Evolutionary conservation across 179 eudicot species (phyloP).

Genomic region (Beta macrorhiza): DNA sequence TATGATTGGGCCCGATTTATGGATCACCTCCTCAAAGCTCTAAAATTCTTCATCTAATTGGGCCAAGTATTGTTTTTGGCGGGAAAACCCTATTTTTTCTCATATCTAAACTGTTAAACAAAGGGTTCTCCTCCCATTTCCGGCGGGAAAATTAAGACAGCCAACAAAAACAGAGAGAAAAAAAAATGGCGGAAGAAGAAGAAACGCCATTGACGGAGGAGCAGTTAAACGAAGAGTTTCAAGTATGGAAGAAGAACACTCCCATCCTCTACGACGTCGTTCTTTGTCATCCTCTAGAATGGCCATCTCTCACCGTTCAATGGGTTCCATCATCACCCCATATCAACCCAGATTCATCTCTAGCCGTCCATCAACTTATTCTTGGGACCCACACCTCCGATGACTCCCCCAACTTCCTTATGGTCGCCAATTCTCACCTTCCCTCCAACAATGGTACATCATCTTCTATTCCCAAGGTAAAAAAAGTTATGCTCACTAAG

Average conservation of each 20-base stretch:
- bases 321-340: conserved; percentile 61
- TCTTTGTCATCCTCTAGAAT: conserved; percentile 64
- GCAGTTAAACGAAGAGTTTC: conserved; percentile 66
- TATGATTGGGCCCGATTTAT: too few relatives aligned
- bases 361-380: conserved; percentile 56
- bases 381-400: conserved; percentile 94
- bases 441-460: conserved; percentile 35
- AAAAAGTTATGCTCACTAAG: conserved; percentile 17
- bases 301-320: conserved; percentile 96
- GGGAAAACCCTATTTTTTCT: conserved; percentile 27
- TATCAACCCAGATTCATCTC: conserved; percentile 35
- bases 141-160: conserved; percentile 23
- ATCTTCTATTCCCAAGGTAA: conserved; percentile 55
- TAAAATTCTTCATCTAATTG: background rate
- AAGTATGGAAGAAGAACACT: conserved; percentile 91
- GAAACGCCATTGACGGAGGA: conserved; percentile 24
- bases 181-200: conserved; percentile 25
- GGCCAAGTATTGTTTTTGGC: conserved; percentile 13
- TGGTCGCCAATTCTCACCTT: conserved; percentile 66
- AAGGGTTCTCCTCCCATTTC: background rate
- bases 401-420: conserved; percentile 61
- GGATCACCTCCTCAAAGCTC: too few relatives aligned
- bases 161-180: background rate
- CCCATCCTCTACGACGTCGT: conserved; percentile 81
- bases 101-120: background rate